These are phyloP conservation scores for Leucogyrophana mollusca DNA, from an alignment of 768 basidiomycete species.

Conservation along the genomic window DNA sequence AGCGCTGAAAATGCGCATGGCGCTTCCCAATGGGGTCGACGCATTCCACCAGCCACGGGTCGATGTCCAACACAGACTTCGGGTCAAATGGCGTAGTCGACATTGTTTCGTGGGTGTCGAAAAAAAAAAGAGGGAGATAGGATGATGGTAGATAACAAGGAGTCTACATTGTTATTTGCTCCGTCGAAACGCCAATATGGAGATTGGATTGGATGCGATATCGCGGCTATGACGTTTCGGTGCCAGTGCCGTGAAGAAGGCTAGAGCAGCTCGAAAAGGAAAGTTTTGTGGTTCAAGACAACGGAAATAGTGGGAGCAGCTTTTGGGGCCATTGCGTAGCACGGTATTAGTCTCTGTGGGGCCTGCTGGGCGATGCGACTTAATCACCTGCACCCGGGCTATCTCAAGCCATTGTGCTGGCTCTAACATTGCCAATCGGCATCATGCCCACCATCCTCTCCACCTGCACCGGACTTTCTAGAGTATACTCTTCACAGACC, in stretches of 20 bases:
- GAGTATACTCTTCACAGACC: no score
- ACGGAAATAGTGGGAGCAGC: no score
- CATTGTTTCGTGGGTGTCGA: slow-evolving; percentile 31
- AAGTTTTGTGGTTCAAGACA: slow-evolving; percentile 2
- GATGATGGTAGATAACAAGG: slow-evolving; percentile 6
- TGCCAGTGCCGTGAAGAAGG: no score
- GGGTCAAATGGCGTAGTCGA: slow-evolving; percentile 50
- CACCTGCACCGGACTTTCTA: no score
- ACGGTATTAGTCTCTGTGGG: no score
- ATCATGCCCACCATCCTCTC: no score
- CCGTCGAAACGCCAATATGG: slow-evolving; percentile 2
- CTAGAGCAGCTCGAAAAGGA: slow-evolving; percentile 13
- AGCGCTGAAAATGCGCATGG: slow-evolving; percentile 65
- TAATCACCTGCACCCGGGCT: no score
- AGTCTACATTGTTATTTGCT: slow-evolving; percentile 5
- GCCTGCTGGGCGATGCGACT: no score
- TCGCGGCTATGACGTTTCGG: slow-evolving; percentile 2
- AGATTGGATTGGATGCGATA: slow-evolving; percentile 1
- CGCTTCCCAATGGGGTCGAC: slow-evolving; percentile 67
- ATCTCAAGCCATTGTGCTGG: no score
- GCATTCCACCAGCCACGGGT: slow-evolving; percentile 75
- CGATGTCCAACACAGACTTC: slow-evolving; percentile 58
- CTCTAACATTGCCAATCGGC: no score
- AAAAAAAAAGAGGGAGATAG: slow-evolving; percentile 2
- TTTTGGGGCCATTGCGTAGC: no score